Percentiles rank a stretch among this genome's conserved stretches.
Evolutionary conservation across 2,329 filamentous ascomycete species (phyloP).

Genomic region (Botrytis galanthina): DNA sequence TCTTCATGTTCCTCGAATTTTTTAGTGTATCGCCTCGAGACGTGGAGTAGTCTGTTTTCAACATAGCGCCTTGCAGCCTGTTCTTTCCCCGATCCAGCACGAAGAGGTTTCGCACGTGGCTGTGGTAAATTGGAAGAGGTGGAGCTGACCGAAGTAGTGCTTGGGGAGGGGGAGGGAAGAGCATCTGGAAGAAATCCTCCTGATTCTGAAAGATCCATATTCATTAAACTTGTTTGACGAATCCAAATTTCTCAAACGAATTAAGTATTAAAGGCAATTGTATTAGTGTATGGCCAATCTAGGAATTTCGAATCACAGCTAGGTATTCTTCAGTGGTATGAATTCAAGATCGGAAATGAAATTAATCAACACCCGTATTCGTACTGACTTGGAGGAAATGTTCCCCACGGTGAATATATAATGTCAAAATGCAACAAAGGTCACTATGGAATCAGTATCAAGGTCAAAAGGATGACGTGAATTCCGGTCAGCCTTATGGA

Average conservation of each 20-base stretch:
- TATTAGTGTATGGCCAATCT: background rate
- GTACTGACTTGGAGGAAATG: background rate
- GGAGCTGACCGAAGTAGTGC: constrained; percentile 44
- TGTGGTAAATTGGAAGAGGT: constrained; percentile 49
- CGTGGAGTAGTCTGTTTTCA: constrained; percentile 51
- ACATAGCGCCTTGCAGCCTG: constrained; percentile 58
- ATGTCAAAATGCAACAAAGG: background rate
- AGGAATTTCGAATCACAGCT: background rate
- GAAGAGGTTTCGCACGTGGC: constrained; percentile 52
- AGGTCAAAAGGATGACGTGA: background rate
- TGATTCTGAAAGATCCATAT: constrained; percentile 20
- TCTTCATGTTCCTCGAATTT: constrained; percentile 53
- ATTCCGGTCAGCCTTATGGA: background rate
- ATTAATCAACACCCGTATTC: background rate
- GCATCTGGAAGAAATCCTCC: constrained; percentile 54
- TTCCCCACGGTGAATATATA: background rate
- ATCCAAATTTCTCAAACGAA: background rate
- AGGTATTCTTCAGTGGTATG: background rate
- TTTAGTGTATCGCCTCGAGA: constrained; percentile 59
- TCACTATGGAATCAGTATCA: background rate
- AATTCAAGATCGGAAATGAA: background rate
- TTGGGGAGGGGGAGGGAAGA: constrained; percentile 55
- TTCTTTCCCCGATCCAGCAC: constrained; percentile 58
- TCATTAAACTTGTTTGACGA: background rate
- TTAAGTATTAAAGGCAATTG: background rate